Evolutionary conservation across 139 green algal species (phyloP).

Genomic region (Pedinophyceae sp.): DNA sequence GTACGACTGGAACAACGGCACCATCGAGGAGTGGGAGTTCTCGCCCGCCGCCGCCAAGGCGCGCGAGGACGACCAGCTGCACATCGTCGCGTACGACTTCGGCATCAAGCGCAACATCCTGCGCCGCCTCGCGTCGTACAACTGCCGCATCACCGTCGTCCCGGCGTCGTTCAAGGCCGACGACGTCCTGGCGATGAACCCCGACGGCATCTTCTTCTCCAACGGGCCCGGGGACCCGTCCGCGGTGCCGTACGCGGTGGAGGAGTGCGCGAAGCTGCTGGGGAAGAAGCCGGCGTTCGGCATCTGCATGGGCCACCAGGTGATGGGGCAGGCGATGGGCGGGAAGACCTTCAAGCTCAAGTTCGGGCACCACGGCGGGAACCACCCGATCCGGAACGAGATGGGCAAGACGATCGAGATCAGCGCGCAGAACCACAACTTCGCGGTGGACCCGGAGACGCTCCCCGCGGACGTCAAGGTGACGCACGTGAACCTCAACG

Average conservation of each 20-base stretch:
- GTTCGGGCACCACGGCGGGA: conserved; percentile 98
- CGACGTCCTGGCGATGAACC: conserved; percentile 88
- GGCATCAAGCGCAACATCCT: conserved; percentile 99
- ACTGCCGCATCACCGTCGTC: conserved; percentile 91
- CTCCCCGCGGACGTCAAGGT: conserved; percentile 76
- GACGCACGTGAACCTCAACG: conserved; percentile 98
- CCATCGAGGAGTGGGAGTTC: conserved; percentile 88
- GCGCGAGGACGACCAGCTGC: conserved; percentile 5
- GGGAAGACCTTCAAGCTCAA: conserved; percentile 97
- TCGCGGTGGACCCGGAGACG: conserved; percentile 80
- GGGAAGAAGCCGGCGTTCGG: conserved; percentile 94
- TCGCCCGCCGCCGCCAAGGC: conserved; percentile 7
- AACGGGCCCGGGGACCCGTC: conserved; percentile 90
- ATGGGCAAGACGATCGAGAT: conserved; percentile 55
- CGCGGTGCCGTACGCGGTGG: conserved; percentile 91
- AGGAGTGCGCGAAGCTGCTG: conserved; percentile 76
- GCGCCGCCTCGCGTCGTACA: conserved; percentile 73
- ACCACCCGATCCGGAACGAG: conserved; percentile 86
- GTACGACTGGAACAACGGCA: conserved; percentile 88
- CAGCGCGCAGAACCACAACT: conserved; percentile 98
- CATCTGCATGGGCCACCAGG: conserved; percentile 99
- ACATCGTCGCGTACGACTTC: conserved; percentile 94
- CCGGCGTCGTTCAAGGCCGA: conserved; percentile 70
- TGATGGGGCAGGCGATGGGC: conserved; percentile 93
- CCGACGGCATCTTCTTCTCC: conserved; percentile 95